Base-by-base conservation (phyloP, 1,284 basidiomycete genomes). In the Ganoderma lingzhi region DNA sequence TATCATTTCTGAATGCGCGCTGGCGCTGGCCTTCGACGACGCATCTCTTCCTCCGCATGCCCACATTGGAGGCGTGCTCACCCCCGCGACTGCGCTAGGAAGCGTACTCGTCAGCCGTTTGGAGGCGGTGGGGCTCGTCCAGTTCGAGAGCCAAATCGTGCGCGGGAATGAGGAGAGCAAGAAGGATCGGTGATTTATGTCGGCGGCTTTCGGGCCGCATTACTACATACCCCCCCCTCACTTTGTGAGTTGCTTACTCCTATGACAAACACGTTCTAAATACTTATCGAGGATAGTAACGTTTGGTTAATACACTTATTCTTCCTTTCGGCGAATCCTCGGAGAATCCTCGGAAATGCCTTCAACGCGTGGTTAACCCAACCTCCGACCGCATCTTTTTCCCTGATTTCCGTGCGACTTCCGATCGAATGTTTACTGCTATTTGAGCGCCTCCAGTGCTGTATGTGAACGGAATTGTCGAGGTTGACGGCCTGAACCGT, bases 71-170 rank as follows among this genome's bases (percentile, higher is more conserved):
- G 95, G 96, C 10, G 81, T 96, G 1, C 83, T 96, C 62, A 97
- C 95, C 1, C 89, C 94, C 0, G 87, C 91, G 74, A 89, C 88
- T 1, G 93, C 93, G 1, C 86, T 96, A 65, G 95, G 95, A 17
- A 88, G 92, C 70, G 87, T 87, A 3, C 77, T 96, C 63, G 81
- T 95, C 17, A 84, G 88, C 72, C 84, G 94, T 28, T 79, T 97
- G 67, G 82, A 85, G 71, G 83, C 83, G 32, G 87, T 84, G 17
- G 88, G 86, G 1, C 78, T 81, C 41, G 86, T 93, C 62, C 78
- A 84, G 64, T 87, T 93, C 73, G 84, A 87, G 62, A 88, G 84
- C 73, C 80, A 83, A 69, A 78, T 89, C 37, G 70, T 86, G 35
- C 45, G 53, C 0, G 59, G 19, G 23, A 63, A 64, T 37, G 73